A percentile compares a stretch with the other conserved stretches of the same genome.
These are phyloP conservation scores for Asterochloris erici DNA, from an alignment of 139 green algal genomes.

Conservation along the genomic window DNA sequence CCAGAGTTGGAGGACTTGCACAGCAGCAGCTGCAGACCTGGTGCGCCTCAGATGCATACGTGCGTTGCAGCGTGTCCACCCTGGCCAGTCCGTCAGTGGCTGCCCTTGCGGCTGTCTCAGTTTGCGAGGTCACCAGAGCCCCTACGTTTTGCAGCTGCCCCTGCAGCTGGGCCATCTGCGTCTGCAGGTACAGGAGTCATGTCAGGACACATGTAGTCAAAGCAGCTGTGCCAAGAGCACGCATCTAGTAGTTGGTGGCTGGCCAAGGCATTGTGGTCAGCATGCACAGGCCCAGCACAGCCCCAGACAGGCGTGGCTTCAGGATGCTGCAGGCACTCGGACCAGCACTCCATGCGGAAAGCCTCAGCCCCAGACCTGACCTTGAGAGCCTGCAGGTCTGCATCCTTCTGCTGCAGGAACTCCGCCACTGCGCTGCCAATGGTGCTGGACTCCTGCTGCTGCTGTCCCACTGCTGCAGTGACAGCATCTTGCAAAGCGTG, in stretches of 20 bases:
- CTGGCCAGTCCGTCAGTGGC: neutral
- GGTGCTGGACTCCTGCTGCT: slow-evolving; percentile 27
- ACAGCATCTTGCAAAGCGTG: slow-evolving; percentile 30
- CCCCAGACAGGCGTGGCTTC: neutral
- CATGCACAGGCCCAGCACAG: neutral
- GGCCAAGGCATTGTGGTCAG: neutral
- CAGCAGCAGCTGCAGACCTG: neutral
- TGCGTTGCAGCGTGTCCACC: neutral
- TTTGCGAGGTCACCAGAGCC: neutral
- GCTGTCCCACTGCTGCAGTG: slow-evolving; percentile 6
- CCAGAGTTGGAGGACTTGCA: too few species aligned
- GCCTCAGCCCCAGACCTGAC: neutral
- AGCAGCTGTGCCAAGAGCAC: neutral
- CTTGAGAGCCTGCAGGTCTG: slow-evolving; percentile 20
- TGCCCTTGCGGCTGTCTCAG: neutral
- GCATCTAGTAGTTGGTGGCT: neutral
- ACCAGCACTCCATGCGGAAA: neutral
- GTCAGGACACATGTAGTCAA: neutral
- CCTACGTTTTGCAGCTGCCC: neutral
- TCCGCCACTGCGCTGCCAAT: slow-evolving; percentile 9
- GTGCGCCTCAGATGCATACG: neutral
- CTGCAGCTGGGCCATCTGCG: slow-evolving; percentile 8
- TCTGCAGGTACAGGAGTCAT: neutral
- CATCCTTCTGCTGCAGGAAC: slow-evolving; percentile 3
- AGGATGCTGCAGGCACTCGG: neutral